Evolutionary conservation across 202 grass and related monocot species (phyloP).

Genomic region (Eragrostis tef): DNA sequence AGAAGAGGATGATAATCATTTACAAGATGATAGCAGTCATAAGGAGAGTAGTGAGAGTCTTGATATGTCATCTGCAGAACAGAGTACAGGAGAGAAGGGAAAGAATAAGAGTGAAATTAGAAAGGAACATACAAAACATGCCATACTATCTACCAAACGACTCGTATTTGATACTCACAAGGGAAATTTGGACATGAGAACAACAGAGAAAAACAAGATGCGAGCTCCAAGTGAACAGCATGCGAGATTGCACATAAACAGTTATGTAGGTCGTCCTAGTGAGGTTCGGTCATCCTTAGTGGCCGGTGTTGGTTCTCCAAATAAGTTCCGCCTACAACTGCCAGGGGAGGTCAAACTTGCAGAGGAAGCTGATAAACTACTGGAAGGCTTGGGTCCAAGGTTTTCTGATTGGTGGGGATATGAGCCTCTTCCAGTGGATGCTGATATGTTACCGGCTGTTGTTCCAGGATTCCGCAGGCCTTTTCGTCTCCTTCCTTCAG

Average conservation of each 20-base stretch:
- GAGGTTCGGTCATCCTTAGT: conserved; percentile 55
- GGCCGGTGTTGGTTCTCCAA: conserved; percentile 75
- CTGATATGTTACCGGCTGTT: conserved; percentile 76
- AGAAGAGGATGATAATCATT: conserved; percentile 35
- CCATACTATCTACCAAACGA: neutral
- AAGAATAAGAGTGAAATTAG: conserved; percentile 15
- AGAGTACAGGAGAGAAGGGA: conserved; percentile 22
- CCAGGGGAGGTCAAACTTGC: conserved; percentile 79
- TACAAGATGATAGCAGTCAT: conserved; percentile 26
- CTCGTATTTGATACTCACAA: conserved; percentile 29
- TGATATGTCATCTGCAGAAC: conserved; percentile 24
- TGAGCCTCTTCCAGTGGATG: conserved; percentile 80
- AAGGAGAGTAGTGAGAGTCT: neutral
- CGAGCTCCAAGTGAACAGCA: conserved; percentile 34
- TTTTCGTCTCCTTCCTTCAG: conserved; percentile 83
- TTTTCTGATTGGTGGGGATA: conserved; percentile 93
- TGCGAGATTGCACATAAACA: conserved; percentile 19
- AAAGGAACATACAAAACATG: conserved; percentile 15
- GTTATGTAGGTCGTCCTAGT: conserved; percentile 2
- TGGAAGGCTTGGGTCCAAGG: conserved; percentile 73
- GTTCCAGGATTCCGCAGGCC: conserved; percentile 80
- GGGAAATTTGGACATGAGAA: conserved; percentile 2
- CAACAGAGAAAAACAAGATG: neutral
- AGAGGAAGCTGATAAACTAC: conserved; percentile 71
- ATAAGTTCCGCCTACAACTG: conserved; percentile 70